Percentiles rank a stretch among this genome's conserved stretches.
phyloP scores from a whole-genome alignment of 1,284 basidiomycete species.

The Spongiforma sp. region DNA sequence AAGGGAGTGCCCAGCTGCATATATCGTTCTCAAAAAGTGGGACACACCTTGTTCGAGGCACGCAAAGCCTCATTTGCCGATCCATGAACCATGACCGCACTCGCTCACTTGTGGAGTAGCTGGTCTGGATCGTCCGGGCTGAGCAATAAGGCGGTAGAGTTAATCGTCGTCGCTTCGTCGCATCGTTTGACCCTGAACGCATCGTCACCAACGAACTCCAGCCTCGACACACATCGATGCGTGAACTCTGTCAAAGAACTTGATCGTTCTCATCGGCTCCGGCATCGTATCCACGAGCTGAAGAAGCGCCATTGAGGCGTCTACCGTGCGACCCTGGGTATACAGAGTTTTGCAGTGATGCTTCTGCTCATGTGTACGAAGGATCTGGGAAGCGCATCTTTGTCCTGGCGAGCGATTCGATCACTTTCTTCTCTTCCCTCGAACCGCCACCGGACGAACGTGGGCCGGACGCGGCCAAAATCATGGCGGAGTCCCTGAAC shows the following conservation, averaged over 20 bases:
- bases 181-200: background rate
- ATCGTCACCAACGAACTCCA: background rate
- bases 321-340: background rate
- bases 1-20: background rate
- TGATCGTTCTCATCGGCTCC: background rate
- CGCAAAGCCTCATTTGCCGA: background rate
- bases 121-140: background rate
- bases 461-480: background rate
- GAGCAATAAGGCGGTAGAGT: background rate
- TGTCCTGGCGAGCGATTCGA: background rate
- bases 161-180: background rate
- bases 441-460: no score
- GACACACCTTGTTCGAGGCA: background rate
- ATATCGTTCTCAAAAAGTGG: background rate
- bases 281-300: background rate
- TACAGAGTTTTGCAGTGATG: background rate
- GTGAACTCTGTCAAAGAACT: background rate
- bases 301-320: background rate
- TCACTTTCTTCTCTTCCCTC: background rate
- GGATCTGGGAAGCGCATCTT: background rate
- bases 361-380: slow-evolving; percentile 1
- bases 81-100: background rate
- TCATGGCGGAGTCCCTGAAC: background rate
- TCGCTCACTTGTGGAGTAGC: background rate
- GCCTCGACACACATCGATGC: background rate